Evolutionary conservation across 208 protist species (phyloP).

Genomic region (Plasmodiophora brassicae): DNA sequence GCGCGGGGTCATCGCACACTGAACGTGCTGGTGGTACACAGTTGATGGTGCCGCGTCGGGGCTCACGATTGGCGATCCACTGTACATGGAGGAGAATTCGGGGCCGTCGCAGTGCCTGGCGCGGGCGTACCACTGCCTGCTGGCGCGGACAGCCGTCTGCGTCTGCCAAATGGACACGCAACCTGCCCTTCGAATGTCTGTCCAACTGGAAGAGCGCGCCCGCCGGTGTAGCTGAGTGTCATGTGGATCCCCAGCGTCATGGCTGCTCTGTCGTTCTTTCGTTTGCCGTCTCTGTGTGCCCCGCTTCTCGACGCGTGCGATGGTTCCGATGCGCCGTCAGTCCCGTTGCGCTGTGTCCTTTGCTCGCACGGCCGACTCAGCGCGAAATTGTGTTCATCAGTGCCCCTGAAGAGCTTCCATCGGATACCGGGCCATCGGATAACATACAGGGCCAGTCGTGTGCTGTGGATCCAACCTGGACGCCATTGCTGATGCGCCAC

Average conservation of each 20-base stretch:
- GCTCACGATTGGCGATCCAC: not conserved
- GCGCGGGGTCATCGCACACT: not conserved
- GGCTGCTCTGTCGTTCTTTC: not conserved
- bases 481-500: no score
- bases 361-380: no score
- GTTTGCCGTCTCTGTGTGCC: not conserved
- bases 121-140: not conserved
- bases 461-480: no score
- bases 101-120: not conserved
- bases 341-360: no score
- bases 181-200: not conserved
- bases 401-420: no score
- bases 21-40: not conserved
- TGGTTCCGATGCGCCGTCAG: no score
- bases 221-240: no score
- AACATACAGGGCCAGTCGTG: no score
- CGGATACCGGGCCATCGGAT: no score
- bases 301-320: not conserved
- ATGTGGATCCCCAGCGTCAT: not conserved
- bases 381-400: no score
- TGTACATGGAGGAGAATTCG: not conserved
- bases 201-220: not conserved
- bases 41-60: not conserved
- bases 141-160: not conserved
- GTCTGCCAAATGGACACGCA: not conserved